Evolutionary conservation across 2,329 filamentous ascomycete genomes (phyloP).

Genomic region (Colletotrichum incanum): DNA sequence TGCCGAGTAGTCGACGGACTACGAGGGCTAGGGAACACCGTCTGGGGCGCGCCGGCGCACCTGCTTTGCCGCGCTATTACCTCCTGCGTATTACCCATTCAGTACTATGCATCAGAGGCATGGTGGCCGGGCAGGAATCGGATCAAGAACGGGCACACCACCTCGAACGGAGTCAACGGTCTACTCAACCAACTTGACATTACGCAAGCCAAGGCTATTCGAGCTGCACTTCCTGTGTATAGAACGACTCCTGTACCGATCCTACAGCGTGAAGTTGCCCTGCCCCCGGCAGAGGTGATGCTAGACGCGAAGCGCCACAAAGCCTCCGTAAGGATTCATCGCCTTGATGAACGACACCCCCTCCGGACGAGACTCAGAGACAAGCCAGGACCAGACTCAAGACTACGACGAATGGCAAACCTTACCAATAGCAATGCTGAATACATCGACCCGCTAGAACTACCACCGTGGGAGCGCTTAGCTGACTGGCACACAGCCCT

Average conservation of each 20-base stretch:
- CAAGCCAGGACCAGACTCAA: not conserved
- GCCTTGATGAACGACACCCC: not conserved
- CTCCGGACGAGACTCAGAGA: not conserved
- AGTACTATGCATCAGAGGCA: not conserved
- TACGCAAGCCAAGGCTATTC: not conserved
- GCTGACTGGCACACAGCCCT: not conserved
- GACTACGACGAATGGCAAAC: not conserved
- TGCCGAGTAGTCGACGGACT: no score
- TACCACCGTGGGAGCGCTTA: not conserved
- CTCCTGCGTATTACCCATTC: not conserved
- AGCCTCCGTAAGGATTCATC: not conserved
- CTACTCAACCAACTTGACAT: not conserved
- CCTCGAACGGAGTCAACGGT: not conserved
- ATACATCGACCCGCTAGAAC: not conserved
- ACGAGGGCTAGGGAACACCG: no score
- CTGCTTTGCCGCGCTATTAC: not conserved
- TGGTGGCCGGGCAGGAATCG: not conserved
- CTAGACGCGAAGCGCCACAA: not conserved
- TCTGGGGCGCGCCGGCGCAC: no score
- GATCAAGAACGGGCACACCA: not conserved
- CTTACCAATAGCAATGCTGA: not conserved
- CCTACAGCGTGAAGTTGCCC: not conserved
- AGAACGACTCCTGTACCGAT: not conserved
- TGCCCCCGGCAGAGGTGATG: not conserved
- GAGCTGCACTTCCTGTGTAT: not conserved